These are phyloP conservation scores for Citrus inodora DNA, from an alignment of 345 rosid species.

Conservation along the genomic window DNA sequence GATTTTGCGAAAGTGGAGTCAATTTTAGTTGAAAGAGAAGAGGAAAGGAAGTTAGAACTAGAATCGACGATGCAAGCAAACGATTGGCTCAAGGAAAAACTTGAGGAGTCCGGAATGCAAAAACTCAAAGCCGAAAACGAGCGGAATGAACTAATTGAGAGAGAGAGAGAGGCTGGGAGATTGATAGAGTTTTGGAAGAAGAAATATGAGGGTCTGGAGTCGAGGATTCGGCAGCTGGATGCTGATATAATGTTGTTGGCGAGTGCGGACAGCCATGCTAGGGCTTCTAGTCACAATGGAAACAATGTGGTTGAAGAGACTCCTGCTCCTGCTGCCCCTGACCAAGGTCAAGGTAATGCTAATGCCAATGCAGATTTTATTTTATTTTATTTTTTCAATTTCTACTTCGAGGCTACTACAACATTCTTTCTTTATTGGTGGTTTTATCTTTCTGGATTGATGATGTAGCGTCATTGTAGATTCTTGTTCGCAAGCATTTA, in stretches of 20 bases:
- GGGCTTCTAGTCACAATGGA: background rate
- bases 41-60: constrained; percentile 9
- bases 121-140: background rate
- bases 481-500: background rate
- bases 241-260: background rate
- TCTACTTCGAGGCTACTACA: too few relatives aligned
- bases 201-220: constrained; percentile 17
- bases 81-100: background rate
- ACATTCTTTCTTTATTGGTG: background rate
- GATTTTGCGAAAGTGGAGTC: constrained; percentile 16
- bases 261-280: background rate
- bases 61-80: background rate
- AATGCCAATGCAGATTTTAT: too few relatives aligned
- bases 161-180: constrained; percentile 1
- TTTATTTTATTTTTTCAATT: too few relatives aligned
- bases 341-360: too few relatives aligned
- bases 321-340: too few relatives aligned
- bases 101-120: background rate
- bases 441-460: background rate
- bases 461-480: background rate
- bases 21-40: constrained; percentile 8
- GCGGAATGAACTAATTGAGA: background rate
- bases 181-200: constrained; percentile 10
- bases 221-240: constrained; percentile 20
- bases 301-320: background rate